Percentiles rank a stretch among this genome's conserved stretches.
Evolutionary conservation across 495 filamentous ascomycete genomes (phyloP).

Genomic region (Aspergillus conjunctus): DNA sequence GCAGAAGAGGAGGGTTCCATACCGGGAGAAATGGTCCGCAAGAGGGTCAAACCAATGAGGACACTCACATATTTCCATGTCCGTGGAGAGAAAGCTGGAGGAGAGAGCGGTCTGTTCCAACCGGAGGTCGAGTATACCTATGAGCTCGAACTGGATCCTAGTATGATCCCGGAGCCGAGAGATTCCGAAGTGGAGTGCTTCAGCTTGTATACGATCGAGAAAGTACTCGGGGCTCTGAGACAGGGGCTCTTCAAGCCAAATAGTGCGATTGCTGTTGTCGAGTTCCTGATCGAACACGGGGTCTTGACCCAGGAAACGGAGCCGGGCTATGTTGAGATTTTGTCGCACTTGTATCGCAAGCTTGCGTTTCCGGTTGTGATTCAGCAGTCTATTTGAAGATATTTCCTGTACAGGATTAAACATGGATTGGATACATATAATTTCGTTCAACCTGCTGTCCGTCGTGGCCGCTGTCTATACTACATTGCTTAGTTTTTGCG

Average conservation of each 20-base stretch:
- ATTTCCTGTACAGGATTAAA: not conserved
- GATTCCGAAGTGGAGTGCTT: constrained; percentile 59
- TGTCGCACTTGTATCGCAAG: constrained; percentile 24
- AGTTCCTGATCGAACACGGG: constrained; percentile 59
- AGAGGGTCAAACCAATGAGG: constrained; percentile 26
- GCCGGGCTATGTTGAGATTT: constrained; percentile 51
- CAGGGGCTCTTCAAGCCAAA: constrained; percentile 57
- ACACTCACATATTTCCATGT: constrained; percentile 45
- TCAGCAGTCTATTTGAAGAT: not conserved
- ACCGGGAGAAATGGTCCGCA: constrained; percentile 24
- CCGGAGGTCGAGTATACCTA: constrained; percentile 53
- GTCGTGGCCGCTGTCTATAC: not conserved
- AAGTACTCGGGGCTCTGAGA: constrained; percentile 47
- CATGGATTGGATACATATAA: not conserved
- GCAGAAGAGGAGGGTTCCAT: constrained; percentile 57
- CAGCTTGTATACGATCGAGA: constrained; percentile 46
- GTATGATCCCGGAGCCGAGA: constrained; percentile 42
- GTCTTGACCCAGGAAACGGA: constrained; percentile 54
- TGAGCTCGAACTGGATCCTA: constrained; percentile 47
- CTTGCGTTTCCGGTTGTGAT: not conserved
- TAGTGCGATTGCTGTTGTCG: constrained; percentile 50
- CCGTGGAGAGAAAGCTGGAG: constrained; percentile 30
- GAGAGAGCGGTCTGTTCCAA: constrained; percentile 38
- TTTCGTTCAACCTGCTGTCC: not conserved
- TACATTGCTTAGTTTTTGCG: not conserved